Evolutionary conservation across 495 filamentous ascomycete genomes (phyloP).

Genomic region (Melanomma pulvis-pyrius): DNA sequence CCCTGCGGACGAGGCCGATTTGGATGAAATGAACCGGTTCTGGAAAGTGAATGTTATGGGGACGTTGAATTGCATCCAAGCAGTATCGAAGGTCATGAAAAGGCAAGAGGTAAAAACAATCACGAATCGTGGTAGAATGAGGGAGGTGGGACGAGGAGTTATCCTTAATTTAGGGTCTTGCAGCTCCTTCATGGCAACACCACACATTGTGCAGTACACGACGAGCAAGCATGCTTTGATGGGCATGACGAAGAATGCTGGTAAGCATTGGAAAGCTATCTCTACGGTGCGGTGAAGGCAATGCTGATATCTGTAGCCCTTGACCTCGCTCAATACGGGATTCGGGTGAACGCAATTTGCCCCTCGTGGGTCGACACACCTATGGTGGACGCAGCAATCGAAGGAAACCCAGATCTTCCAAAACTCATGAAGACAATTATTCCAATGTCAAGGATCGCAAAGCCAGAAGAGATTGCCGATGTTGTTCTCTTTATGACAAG

Average conservation of each 20-base stretch:
- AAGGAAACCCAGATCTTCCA: not conserved
- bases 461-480: not conserved
- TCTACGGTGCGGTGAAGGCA: too few species aligned
- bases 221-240: not conserved
- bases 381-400: not conserved
- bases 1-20: not conserved
- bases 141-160: conserved; percentile 1
- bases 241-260: conserved; percentile 6
- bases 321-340: not conserved
- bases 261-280: not conserved
- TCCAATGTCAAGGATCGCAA: not conserved
- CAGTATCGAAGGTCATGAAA: not conserved
- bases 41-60: not conserved
- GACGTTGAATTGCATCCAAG: not conserved
- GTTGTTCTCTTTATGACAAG: not conserved
- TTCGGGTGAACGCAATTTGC: conserved; percentile 6
- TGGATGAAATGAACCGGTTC: not conserved
- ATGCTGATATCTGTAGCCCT: not conserved
- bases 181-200: not conserved
- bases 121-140: not conserved
- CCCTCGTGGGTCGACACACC: conserved; percentile 3
- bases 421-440: not conserved
- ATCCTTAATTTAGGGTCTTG: conserved; percentile 1
- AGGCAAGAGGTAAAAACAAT: not conserved
- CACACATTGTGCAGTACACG: not conserved